Evolutionary conservation across 768 basidiomycete genomes (phyloP).

Genomic region (Leucocoprinus sp.): DNA sequence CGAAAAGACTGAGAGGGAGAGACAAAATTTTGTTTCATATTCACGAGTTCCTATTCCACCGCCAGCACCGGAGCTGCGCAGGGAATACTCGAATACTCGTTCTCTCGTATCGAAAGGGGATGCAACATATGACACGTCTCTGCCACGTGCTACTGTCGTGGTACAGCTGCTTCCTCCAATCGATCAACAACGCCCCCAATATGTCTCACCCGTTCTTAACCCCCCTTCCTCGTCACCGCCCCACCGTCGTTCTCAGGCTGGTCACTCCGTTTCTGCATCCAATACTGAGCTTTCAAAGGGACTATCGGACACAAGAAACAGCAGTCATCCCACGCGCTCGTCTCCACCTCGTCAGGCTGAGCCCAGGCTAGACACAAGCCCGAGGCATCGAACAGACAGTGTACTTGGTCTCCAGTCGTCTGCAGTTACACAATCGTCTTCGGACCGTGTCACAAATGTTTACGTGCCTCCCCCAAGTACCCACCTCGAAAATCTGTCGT

Average conservation of each 20-base stretch:
- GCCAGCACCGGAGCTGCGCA: slow-evolving; percentile 5
- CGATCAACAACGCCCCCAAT: background rate
- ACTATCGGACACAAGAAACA: slow-evolving; percentile 1
- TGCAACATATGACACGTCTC: slow-evolving; percentile 7
- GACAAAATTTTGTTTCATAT: background rate
- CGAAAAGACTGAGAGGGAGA: slow-evolving; percentile 1
- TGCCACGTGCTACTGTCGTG: background rate
- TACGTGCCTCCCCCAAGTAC: background rate
- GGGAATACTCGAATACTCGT: slow-evolving; percentile 6
- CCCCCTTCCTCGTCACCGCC: slow-evolving; percentile 7
- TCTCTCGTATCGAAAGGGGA: slow-evolving; percentile 1
- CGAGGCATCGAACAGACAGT: slow-evolving; percentile 1
- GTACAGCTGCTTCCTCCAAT: background rate
- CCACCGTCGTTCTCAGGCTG: slow-evolving; percentile 1
- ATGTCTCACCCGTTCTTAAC: background rate
- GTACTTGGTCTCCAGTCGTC: background rate
- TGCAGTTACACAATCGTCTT: background rate
- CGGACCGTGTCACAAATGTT: background rate
- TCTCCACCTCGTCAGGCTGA: slow-evolving; percentile 7
- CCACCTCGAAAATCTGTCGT: background rate
- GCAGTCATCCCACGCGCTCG: background rate
- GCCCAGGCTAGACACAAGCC: slow-evolving; percentile 4
- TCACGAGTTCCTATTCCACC: slow-evolving; percentile 1
- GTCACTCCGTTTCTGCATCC: background rate
- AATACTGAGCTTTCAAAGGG: background rate